Evolutionary conservation across 2,329 filamentous ascomycete species (phyloP), one percentile per base, ranked within the genome.

Genomic region (Hypoxylon sp.): DNA sequence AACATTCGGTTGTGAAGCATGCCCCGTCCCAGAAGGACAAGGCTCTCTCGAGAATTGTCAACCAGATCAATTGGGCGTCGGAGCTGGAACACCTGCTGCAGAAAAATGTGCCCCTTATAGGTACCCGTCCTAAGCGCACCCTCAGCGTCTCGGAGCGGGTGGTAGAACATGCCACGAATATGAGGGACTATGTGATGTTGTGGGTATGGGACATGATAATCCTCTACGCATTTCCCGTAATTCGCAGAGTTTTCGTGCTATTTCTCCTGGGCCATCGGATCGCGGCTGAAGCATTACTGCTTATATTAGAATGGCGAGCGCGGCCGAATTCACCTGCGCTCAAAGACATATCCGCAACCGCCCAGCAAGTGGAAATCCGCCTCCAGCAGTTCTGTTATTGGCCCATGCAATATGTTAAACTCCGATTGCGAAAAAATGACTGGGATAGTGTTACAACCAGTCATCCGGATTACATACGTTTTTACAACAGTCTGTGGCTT

Each of bases 371-470:
- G 37, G 96, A 99, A 81, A 98, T 99, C 72, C 92, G 96, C 4
- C 86, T 99, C 22, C 94, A 98, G 78, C 96, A 99, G 78, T 98
- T 98, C 78, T 98, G 95, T 81, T 99, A 99, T 80, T 98, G 95
- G 95, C 97, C 96, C 1, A 94, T 97, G 81, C 95, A 99, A 79
- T 98, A 98, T 78, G 87, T 95, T 48, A 98, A 94, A 14, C 81
- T 99, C 51, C 91, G 95, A n/a, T 90, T 93, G 77, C 88, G 95
- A 42, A 97, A 97, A 77, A 90, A 91, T 70, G 94, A 97, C 74
- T 98, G 96, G 95, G 93, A 94, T 65, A 98, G 95, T 78, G 92
- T 98, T 61, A 98, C 95, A 0, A 96, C 92, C 53, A 97, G 92
- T 75, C 95, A 99, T 79, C 94, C 95, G 0, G 96, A 99, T 79